phyloP scores from a whole-genome alignment of 2,329 filamentous ascomycete species.

The Pyrenochaeta sp. region DNA sequence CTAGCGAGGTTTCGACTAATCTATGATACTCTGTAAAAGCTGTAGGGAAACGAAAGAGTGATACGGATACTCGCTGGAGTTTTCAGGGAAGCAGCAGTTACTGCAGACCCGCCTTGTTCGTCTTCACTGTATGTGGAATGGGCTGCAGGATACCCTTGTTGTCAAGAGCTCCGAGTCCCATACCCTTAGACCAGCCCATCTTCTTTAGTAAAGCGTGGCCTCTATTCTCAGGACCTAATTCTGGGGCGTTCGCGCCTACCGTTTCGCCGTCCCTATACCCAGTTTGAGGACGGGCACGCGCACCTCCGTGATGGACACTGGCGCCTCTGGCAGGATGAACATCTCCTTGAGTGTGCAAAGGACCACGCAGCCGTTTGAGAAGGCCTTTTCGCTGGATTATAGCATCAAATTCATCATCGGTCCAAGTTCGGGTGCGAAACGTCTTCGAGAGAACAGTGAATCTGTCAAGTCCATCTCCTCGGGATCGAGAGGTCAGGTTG shows the following conservation, averaged over 20 bases:
- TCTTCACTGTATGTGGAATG: conserved; percentile 87
- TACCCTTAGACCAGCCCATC: conserved; percentile 95
- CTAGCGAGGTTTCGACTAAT: no score
- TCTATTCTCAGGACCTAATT: conserved; percentile 82
- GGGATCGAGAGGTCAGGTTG: conserved; percentile 83
- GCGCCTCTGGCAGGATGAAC: conserved; percentile 15
- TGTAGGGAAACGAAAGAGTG: no score
- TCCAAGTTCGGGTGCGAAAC: conserved; percentile 68
- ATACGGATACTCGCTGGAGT: no score
- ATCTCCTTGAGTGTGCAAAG: conserved; percentile 17
- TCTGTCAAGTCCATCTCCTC: conserved; percentile 74
- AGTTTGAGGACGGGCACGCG: conserved; percentile 25
- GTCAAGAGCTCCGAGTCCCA: conserved; percentile 78
- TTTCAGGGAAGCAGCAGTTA: no score
- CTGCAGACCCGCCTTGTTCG: conserved; percentile 77
- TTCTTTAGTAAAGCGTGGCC: conserved; percentile 91
- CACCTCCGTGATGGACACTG: conserved; percentile 18
- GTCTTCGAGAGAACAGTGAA: conserved; percentile 83
- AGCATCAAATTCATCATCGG: conserved; percentile 62
- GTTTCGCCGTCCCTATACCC: conserved; percentile 83
- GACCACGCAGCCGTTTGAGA: conserved; percentile 50
- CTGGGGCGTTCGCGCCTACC: conserved; percentile 84
- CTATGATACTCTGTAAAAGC: no score
- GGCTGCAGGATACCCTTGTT: conserved; percentile 91
- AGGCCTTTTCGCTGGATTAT: conserved; percentile 59